phyloP scores from a whole-genome alignment of 495 filamentous ascomycete species.

The Annulohypoxylon nitens region DNA sequence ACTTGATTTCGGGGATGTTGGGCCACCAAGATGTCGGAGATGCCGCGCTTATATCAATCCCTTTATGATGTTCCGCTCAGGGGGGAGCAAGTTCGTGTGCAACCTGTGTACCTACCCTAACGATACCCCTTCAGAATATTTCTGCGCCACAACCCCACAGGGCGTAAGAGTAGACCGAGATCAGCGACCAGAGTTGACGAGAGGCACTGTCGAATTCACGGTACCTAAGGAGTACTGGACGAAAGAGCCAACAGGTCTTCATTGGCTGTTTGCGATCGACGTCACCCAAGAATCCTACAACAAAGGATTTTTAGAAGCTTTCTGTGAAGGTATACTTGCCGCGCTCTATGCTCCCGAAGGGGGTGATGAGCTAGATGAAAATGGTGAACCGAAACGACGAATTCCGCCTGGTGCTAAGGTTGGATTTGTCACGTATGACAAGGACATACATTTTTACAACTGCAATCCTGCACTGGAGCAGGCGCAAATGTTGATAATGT shows the following conservation, averaged over 20 bases:
- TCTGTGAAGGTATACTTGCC: constrained; percentile 88
- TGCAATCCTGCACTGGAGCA: constrained; percentile 82
- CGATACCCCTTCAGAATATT: constrained; percentile 93
- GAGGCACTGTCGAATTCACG: constrained; percentile 93
- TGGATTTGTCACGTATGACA: constrained; percentile 95
- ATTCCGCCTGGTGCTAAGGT: constrained; percentile 87
- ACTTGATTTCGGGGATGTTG: constrained; percentile 92
- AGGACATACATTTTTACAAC: constrained; percentile 97
- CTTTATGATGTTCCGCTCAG: constrained; percentile 96
- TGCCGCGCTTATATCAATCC: constrained; percentile 98
- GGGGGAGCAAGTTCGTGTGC: constrained; percentile 96
- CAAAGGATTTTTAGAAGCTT: constrained; percentile 88
- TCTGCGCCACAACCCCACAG: constrained; percentile 87
- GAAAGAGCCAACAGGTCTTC: constrained; percentile 88
- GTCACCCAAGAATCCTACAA: constrained; percentile 90
- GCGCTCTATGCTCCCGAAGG: constrained; percentile 81
- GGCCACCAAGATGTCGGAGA: constrained; percentile 91
- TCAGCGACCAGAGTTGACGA: constrained; percentile 88
- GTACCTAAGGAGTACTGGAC: constrained; percentile 99
- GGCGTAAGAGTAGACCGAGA: constrained; percentile 89
- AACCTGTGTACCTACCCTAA: constrained; percentile 99
- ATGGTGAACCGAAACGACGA: constrained; percentile 67
- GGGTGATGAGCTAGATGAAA: constrained; percentile 65
- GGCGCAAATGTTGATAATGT: constrained; percentile 99
- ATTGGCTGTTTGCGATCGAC: constrained; percentile 93